These are phyloP conservation scores for Vigna hirtella DNA, from an alignment of 306 rosid genomes.

Conservation along the genomic window DNA sequence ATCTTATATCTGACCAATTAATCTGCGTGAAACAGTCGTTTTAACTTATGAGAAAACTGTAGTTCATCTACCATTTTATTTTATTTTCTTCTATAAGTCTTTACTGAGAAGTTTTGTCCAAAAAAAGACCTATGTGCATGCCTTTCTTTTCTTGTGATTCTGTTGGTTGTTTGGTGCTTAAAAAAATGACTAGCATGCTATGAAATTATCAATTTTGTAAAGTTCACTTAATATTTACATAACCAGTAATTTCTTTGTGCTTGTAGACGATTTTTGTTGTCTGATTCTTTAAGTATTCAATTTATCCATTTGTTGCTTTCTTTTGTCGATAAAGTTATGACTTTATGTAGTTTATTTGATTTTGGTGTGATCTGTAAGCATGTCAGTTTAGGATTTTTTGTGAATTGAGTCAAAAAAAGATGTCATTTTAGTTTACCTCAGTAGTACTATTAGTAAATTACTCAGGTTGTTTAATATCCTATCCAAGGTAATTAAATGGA, in stretches of 20 bases:
- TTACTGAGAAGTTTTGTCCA: not conserved
- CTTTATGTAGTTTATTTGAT: constrained; percentile 24
- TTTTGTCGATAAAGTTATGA: too few relatives aligned
- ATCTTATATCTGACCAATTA: not conserved
- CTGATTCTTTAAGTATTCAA: not conserved
- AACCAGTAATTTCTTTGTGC: not conserved
- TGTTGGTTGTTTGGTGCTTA: not conserved
- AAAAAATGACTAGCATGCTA: not conserved
- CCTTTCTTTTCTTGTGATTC: not conserved
- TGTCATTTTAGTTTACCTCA: too few relatives aligned
- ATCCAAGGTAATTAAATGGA: too few relatives aligned
- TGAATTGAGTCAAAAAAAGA: too few relatives aligned
- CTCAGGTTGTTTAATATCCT: too few relatives aligned
- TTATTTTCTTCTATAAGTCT: not conserved
- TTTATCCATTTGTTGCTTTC: constrained; percentile 15
- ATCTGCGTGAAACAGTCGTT: not conserved
- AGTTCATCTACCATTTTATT: not conserved
- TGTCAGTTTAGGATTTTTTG: constrained; percentile 12
- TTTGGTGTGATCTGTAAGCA: constrained; percentile 9
- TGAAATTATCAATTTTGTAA: constrained; percentile 1
- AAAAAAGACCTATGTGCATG: not conserved
- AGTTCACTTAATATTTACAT: constrained; percentile 1
- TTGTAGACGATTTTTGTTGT: not conserved
- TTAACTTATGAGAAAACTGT: not conserved
- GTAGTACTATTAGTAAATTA: too few relatives aligned